Conservation (phyloP, 2,329 filamentous ascomycete genomes). For the Aspergillus hortae region DNA sequence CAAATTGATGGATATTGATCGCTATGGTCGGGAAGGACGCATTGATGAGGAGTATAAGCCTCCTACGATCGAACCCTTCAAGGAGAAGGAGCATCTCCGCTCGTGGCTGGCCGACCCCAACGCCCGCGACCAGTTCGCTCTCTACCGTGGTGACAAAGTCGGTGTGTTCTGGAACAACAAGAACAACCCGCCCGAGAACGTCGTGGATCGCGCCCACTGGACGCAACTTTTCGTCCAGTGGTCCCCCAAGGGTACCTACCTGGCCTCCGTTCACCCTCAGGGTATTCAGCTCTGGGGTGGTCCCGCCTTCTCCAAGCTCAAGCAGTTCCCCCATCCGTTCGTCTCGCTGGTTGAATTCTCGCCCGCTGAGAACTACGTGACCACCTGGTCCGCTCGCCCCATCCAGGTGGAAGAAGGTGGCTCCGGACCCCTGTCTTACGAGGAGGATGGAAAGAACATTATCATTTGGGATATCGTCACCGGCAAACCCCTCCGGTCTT, state of each 20-base stretch:
- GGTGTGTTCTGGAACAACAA: constrained; percentile 99
- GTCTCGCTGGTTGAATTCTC: constrained; percentile 97
- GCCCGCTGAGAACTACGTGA: constrained; percentile 84
- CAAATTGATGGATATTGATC: constrained; percentile 97
- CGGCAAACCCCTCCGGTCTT: constrained; percentile 84
- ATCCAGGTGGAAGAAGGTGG: constrained; percentile 90
- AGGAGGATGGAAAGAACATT: constrained; percentile 99
- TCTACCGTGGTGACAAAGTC: constrained; percentile 88
- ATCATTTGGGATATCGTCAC: constrained; percentile 97
- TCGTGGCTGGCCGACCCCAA: constrained; percentile 89
- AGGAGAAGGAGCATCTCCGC: constrained; percentile 88
- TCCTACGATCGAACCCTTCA: constrained; percentile 78
- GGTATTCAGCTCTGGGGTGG: constrained; percentile 98
- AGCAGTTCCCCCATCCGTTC: constrained; percentile 89
- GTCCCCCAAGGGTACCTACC: constrained; percentile 90
- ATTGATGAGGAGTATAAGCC: constrained; percentile 86
- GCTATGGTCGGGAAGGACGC: constrained; percentile 88
- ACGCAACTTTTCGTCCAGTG: constrained; percentile 97
- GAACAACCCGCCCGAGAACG: constrained; percentile 78
- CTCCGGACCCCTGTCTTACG: constrained; percentile 69
- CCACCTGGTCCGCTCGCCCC: constrained; percentile 93
- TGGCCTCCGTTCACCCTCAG: constrained; percentile 91
- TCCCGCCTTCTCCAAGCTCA: constrained; percentile 80
- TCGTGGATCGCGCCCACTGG: constrained; percentile 93
- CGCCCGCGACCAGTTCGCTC: constrained; percentile 90